Evolutionary conservation across 2,329 filamentous ascomycete species (phyloP), one percentile per base, ranked within the genome.

Genomic region (Trichoderma aggressivum): DNA sequence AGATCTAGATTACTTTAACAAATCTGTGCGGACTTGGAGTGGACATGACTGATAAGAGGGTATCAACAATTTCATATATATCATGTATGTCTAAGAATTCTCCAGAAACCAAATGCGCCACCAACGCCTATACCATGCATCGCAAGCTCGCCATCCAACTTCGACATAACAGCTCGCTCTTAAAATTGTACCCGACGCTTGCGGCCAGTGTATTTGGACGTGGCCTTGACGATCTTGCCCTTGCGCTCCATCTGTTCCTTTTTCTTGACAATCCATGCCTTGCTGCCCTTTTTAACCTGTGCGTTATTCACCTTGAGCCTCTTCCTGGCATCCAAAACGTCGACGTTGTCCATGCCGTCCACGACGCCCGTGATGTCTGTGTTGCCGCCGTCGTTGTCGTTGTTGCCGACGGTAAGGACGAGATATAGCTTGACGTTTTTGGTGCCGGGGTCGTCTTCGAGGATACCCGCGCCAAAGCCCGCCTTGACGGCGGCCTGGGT

Each of bases 371-470:
- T 98, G 74, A 99, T 98, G 79, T 97, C 94, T 10, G 92, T 91
- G 2, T 88, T 87, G 58, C 80, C 81, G 36, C 83, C 84, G 2
- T 84, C 83, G 0, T 83, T 78, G 0, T 81, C 83, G 0, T 82
- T 82, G 4, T 89, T 89, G 36, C 95, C 96, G 1, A 97, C 96
- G 0, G 94, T 98, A 36, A 99, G 84, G 0, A 99, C 95, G 3
- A 99, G 86, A 80, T 99, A 99, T n/a, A 97, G 85, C 85, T 99
- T 99, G 75, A 91, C 90, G 79, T 94, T 98, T 86, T 99, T 99
- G 47, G 96, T 99, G 56, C 94, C 95, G 0, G 93, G 93, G 80
- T 98, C 95, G 81, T 99, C 96, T 81, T 98, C 95, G 61, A 99
- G 84, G 39, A 99, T 87, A 83, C 96, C 96, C 0, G 96, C 96